These are phyloP conservation scores for Ophiocordyceps camponoti-leonardi DNA, from an alignment of 2,329 filamentous ascomycete genomes.

Conservation along the genomic window DNA sequence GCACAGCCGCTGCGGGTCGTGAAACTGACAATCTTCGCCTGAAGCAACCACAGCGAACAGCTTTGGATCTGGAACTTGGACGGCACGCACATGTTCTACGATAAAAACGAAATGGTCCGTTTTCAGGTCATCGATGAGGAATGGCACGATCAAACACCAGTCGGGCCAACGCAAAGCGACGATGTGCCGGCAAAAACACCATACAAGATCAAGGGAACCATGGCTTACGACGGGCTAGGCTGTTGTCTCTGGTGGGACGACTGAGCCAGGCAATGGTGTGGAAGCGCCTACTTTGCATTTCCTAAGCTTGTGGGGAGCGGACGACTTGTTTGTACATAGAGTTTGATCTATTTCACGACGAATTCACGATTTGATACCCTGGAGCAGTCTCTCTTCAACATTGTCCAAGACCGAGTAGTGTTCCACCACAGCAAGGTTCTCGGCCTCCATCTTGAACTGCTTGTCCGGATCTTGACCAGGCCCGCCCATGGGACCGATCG, in stretches of 20 bases:
- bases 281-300: not conserved
- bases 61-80: conserved; percentile 76
- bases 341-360: conserved; percentile 2
- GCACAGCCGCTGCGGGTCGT: not conserved
- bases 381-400: conserved; percentile 69
- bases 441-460: conserved; percentile 78
- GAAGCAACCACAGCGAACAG: conserved; percentile 54
- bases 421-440: conserved; percentile 90
- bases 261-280: not conserved
- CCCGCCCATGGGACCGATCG: conserved; percentile 49
- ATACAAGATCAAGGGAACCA: conserved; percentile 50
- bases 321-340: not conserved
- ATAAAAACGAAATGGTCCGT: conserved; percentile 75
- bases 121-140: conserved; percentile 75
- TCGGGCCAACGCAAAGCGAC: conserved; percentile 45
- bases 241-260: conserved; percentile 48
- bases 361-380: conserved; percentile 25
- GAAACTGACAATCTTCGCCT: not conserved
- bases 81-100: conserved; percentile 63
- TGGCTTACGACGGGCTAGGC: conserved; percentile 45
- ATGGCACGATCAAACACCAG: conserved; percentile 78
- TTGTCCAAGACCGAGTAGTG: conserved; percentile 84
- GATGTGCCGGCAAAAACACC: conserved; percentile 47
- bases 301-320: not conserved
- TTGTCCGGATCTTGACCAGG: conserved; percentile 92